Evolutionary conservation across 2,329 filamentous ascomycete species (phyloP).

Genomic region (Dothistroma pini): DNA sequence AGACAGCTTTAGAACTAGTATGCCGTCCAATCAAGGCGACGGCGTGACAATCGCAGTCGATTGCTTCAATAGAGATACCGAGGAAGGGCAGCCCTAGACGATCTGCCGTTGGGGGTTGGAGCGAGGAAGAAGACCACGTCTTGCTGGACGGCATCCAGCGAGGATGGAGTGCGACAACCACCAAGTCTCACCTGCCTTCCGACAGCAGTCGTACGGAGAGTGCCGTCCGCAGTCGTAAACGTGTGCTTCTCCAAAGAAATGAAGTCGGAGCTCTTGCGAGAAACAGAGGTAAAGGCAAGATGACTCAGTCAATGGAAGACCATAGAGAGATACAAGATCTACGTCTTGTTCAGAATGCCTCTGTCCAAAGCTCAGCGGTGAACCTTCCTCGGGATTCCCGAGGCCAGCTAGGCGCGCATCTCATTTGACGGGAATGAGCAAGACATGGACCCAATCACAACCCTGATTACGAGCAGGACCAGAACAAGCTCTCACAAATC

Average conservation of each 20-base stretch:
- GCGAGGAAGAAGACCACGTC: neutral
- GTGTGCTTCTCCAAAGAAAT: slow-evolving; percentile 38
- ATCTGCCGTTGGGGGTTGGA: neutral
- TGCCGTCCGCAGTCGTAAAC: slow-evolving; percentile 59
- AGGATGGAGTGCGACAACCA: neutral
- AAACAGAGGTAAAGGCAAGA: neutral
- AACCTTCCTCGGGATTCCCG: neutral
- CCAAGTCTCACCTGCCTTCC: neutral
- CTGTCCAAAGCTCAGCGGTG: neutral
- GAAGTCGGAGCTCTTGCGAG: neutral
- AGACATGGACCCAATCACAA: neutral
- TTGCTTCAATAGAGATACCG: neutral
- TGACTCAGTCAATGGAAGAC: neutral
- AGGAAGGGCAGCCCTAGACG: neutral
- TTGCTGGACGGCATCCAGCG: neutral
- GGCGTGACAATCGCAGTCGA: neutral
- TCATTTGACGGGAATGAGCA: neutral
- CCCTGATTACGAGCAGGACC: neutral
- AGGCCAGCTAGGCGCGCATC: neutral
- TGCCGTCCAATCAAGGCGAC: neutral
- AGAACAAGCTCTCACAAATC: neutral
- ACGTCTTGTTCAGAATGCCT: neutral
- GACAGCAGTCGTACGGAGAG: slow-evolving; percentile 34
- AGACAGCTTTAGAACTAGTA: neutral
- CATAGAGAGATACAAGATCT: neutral